Evolutionary conservation across 2,329 filamentous ascomycete species (phyloP), one percentile per base, ranked within the genome.

Genomic region (Cercospora sp.): DNA sequence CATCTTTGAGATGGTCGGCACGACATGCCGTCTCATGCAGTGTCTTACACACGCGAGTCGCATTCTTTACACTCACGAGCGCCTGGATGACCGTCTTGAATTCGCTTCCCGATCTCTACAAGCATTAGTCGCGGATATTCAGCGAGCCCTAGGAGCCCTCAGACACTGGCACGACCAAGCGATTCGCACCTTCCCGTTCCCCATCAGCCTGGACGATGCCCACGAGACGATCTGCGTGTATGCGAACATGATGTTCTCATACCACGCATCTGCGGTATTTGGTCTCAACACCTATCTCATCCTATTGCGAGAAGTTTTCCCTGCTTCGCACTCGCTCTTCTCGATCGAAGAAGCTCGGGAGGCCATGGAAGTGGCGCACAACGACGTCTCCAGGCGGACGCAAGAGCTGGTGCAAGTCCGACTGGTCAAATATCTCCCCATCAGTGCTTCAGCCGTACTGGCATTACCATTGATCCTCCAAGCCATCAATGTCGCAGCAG

Each of bases 201-300:
- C 71, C 1, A 67, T 73, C 57, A 69, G 69, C 36, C 45, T 71
- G 18, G 71, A 72, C 57, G 71, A 73, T 26, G 66, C 69, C 1
- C 69, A 66, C 42, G 69, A 71, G 42, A 69, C 71, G 2, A 69
- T 73, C 23, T 71, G 67, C 42, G 66, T 73, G 6, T 73, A 71
- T 28, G 71, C 68, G 10, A 71, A 73, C 60, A 71, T 73, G 71
- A 73, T 73, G 69, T 73, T 73, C 63, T 71, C 68, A 10, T 71
- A 73, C 33, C 69, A 73, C 55, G 69, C 68, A 13, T 67, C 69
- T 10, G 69, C 69, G 12, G 63, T 72, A n/a, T 72, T 72, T 36
- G 70, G 68, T 16, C 65, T 72, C 51, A 71, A 71, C 40, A 71
- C 68, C 6, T 71, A 70, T 57, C 71, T 72, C 30, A 68, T 73